Percentiles rank a stretch among this genome's conserved stretches.
Evolutionary conservation across 768 basidiomycete species (phyloP).

Genomic region (Hydnomerulius pinastri): DNA sequence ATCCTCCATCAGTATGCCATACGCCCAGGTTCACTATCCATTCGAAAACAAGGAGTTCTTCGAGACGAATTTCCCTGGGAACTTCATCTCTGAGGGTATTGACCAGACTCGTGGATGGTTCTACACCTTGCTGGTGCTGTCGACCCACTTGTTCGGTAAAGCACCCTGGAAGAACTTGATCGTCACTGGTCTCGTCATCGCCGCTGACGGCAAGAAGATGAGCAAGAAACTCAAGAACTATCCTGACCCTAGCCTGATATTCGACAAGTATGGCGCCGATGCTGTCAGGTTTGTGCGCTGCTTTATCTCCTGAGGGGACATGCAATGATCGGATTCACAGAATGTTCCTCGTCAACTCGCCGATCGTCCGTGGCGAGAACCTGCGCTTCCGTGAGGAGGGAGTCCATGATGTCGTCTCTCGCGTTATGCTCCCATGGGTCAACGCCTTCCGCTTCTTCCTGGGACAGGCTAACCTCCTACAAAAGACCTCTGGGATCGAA

Average conservation of each 20-base stretch:
- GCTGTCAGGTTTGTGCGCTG: conserved; percentile 68
- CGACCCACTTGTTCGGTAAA: conserved; percentile 90
- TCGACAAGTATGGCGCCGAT: conserved; percentile 92
- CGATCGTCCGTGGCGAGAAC: conserved; percentile 97
- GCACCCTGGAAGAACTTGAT: conserved; percentile 99
- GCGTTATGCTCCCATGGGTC: conserved; percentile 97
- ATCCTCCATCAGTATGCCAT: conserved; percentile 80
- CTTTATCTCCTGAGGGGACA: background rate
- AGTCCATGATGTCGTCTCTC: conserved; percentile 93
- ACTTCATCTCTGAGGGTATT: conserved; percentile 97
- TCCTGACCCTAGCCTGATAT: conserved; percentile 90
- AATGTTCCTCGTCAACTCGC: conserved; percentile 99
- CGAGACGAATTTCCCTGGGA: conserved; percentile 85
- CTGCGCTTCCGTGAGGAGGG: conserved; percentile 98
- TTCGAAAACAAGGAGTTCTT: conserved; percentile 95
- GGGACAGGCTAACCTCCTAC: conserved; percentile 85
- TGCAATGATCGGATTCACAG: conserved; percentile 40
- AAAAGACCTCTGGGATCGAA: conserved; percentile 73
- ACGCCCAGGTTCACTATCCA: conserved; percentile 95
- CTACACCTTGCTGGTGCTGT: conserved; percentile 94
- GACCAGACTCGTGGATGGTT: conserved; percentile 99
- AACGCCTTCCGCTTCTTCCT: conserved; percentile 99
- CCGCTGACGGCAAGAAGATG: conserved; percentile 99
- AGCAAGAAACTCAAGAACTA: conserved; percentile 97
- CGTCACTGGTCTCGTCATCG: conserved; percentile 93